Percentiles rank a stretch among this genome's conserved stretches.
These are phyloP conservation scores for Diplodia scrobiculata DNA, from an alignment of 2,329 filamentous ascomycete species.

Conservation along the genomic window DNA sequence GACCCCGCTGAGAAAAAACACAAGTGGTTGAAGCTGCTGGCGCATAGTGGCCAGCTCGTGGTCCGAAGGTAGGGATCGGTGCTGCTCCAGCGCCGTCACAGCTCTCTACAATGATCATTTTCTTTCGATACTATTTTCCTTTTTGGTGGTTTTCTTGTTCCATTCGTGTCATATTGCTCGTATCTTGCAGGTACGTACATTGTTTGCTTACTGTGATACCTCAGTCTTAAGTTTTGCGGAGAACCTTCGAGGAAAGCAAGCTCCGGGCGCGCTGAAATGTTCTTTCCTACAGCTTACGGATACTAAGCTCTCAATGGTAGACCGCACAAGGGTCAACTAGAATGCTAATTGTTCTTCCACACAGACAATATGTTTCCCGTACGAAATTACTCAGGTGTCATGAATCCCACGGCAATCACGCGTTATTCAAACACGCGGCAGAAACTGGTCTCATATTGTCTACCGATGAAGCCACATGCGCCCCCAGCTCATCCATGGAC, in stretches of 20 bases:
- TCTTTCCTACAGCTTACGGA: not conserved
- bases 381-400: not conserved
- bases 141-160: not conserved
- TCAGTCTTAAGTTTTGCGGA: not conserved
- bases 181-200: not conserved
- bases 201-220: not conserved
- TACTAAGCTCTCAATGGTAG: not conserved
- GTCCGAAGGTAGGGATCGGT: not conserved
- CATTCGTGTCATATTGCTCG: not conserved
- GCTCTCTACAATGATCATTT: not conserved
- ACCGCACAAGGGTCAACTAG: not conserved
- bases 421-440: not conserved
- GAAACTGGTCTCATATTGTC: not conserved
- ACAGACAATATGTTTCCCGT: not conserved
- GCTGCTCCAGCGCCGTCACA: not conserved
- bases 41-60: not conserved
- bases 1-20: not conserved
- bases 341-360: not conserved
- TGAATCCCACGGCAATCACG: too few species aligned
- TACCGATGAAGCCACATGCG: not conserved
- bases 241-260: not conserved
- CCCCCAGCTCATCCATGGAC: not conserved
- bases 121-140: not conserved
- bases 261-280: not conserved
- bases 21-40: not conserved